These are phyloP conservation scores for Saccharata proteae DNA, from an alignment of 2,329 filamentous ascomycete genomes.

Conservation along the genomic window DNA sequence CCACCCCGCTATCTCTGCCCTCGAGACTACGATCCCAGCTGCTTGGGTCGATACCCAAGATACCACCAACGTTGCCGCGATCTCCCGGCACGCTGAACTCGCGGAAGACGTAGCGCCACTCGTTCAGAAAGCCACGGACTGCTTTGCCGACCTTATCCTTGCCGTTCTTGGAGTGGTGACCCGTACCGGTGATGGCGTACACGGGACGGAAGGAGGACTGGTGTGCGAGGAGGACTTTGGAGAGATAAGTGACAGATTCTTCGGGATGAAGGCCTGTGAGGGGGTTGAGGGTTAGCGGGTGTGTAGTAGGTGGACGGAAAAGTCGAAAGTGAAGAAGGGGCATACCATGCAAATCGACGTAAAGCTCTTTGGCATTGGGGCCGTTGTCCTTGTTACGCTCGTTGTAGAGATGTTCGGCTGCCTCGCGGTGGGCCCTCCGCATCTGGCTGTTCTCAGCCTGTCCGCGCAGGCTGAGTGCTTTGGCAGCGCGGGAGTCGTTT, in stretches of 20 bases:
- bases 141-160: slow-evolving; percentile 98
- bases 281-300: slow-evolving; percentile 4
- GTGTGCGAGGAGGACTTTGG: slow-evolving; percentile 77
- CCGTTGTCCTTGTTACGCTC: slow-evolving; percentile 66
- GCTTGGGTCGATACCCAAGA: slow-evolving; percentile 51
- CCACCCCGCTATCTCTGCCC: slow-evolving; percentile 17
- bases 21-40: slow-evolving; percentile 41
- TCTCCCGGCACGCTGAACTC: slow-evolving; percentile 97
- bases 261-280: slow-evolving; percentile 75
- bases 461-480: slow-evolving; percentile 83
- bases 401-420: slow-evolving; percentile 82
- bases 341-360: slow-evolving; percentile 76
- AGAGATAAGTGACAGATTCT: slow-evolving; percentile 89
- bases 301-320: background rate
- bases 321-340: background rate
- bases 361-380: slow-evolving; percentile 57
- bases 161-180: slow-evolving; percentile 95
- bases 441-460: slow-evolving; percentile 96
- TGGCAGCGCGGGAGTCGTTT: slow-evolving; percentile 90
- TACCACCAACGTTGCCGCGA: slow-evolving; percentile 63
- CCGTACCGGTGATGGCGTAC: slow-evolving; percentile 93
- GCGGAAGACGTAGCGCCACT: slow-evolving; percentile 90
- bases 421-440: slow-evolving; percentile 92
- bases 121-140: slow-evolving; percentile 78
- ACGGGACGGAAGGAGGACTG: slow-evolving; percentile 58